phyloP scores from a whole-genome alignment of 352 stramenopile species.

The Phytophthora pisi region DNA sequence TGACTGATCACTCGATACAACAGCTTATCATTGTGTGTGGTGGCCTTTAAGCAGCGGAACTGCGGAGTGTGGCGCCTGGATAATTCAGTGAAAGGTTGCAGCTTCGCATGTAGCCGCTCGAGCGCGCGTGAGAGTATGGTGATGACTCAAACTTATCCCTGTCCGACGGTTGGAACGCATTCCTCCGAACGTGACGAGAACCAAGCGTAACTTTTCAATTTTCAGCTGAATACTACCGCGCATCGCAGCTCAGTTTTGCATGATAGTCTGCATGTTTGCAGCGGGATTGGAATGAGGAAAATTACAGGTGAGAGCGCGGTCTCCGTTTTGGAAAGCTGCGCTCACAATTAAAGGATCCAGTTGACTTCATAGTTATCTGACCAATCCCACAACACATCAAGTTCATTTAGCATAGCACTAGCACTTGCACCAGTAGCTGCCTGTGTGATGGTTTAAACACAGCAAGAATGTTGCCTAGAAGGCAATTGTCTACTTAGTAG shows the following conservation, averaged over 20 bases:
- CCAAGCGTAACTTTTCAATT: constrained; percentile 90
- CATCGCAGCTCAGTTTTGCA: constrained; percentile 6
- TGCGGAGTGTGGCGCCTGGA: constrained; percentile 20
- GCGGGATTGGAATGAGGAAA: constrained; percentile 76
- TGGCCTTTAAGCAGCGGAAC: neutral
- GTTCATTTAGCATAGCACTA: neutral
- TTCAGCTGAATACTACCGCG: constrained; percentile 71
- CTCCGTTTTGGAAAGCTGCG: constrained; percentile 74
- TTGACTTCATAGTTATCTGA: constrained; percentile 92
- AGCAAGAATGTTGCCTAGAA: too few species aligned
- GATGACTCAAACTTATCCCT: constrained; percentile 91
- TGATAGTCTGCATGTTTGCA: neutral
- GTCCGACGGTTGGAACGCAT: constrained; percentile 88
- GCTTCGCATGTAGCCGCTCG: neutral
- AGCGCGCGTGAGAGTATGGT: constrained; percentile 50
- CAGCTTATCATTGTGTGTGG: constrained; percentile 13
- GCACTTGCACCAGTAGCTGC: neutral
- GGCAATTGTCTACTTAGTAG: too few species aligned
- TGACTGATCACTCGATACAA: constrained; percentile 75
- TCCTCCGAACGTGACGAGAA: constrained; percentile 82
- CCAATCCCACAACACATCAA: constrained; percentile 34
- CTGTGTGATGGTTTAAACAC: too few species aligned
- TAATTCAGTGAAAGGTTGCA: constrained; percentile 21
- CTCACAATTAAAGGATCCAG: constrained; percentile 85
- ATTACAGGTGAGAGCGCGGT: constrained; percentile 73